These are phyloP conservation scores for Colletotrichum australisinense DNA, from an alignment of 2,329 filamentous ascomycete genomes.

Conservation along the genomic window DNA sequence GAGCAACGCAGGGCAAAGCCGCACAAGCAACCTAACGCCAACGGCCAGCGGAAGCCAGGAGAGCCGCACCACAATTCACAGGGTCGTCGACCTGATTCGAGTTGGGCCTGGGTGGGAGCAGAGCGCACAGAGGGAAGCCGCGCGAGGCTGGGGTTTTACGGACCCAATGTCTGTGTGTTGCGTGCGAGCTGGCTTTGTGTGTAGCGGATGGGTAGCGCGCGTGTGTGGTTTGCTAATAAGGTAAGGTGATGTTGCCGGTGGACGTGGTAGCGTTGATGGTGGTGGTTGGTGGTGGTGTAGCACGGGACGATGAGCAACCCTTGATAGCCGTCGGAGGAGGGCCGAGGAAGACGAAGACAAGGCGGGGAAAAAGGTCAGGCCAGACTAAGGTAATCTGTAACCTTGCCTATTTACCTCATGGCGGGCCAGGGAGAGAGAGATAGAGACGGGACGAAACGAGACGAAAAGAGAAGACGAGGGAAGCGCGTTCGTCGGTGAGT, in stretches of 20 bases:
- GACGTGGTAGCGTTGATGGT: conserved; percentile 2
- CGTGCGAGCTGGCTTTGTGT: not conserved
- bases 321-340: conserved; percentile 4
- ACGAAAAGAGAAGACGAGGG: conserved; percentile 9
- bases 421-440: conserved; percentile 14
- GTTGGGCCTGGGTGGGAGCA: not conserved
- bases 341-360: not conserved
- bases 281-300: not conserved
- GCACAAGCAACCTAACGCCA: not conserved
- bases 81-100: not conserved
- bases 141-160: conserved; percentile 10
- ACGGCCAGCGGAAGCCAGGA: not conserved
- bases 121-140: conserved; percentile 5
- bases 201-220: conserved; percentile 1
- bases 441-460: conserved; percentile 23
- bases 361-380: conserved; percentile 1
- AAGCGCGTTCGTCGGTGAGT: not conserved
- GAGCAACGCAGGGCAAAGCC: not conserved
- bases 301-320: not conserved
- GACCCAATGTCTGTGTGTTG: conserved; percentile 21
- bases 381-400: conserved; percentile 7
- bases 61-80: not conserved
- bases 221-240: conserved; percentile 24
- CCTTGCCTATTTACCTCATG: not conserved
- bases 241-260: conserved; percentile 4